Evolutionary conservation across 768 basidiomycete species (phyloP).

Genomic region (Podaxis mareebaensis): DNA sequence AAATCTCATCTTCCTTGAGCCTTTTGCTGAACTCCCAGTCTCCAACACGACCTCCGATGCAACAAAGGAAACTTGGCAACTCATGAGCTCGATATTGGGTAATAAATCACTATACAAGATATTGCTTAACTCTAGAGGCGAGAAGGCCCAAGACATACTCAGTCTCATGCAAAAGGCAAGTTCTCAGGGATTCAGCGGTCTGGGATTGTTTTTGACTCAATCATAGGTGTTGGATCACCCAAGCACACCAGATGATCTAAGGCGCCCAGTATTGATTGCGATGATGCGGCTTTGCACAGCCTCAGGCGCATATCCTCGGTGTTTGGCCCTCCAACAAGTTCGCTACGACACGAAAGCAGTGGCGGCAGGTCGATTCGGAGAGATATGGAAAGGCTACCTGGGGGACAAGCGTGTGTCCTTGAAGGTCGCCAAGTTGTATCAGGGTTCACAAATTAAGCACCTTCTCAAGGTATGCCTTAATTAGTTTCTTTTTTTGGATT

Average conservation of each 20-base stretch:
- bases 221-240: neutral
- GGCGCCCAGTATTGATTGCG: neutral
- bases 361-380: slow-evolving; percentile 28
- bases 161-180: neutral
- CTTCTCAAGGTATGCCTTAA: slow-evolving; percentile 24
- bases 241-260: neutral
- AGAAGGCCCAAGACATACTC: neutral
- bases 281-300: slow-evolving; percentile 23
- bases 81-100: neutral
- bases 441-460: slow-evolving; percentile 20
- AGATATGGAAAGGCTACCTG: slow-evolving; percentile 29
- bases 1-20: too few species aligned
- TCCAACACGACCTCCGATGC: neutral
- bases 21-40: neutral
- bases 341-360: slow-evolving; percentile 18
- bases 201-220: neutral
- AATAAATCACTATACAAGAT: neutral
- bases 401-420: slow-evolving; percentile 23
- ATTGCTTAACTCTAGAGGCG: neutral
- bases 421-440: slow-evolving; percentile 27
- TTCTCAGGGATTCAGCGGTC: neutral
- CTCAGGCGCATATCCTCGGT: slow-evolving; percentile 29
- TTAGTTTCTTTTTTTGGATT: neutral
- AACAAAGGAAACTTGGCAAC: neutral
- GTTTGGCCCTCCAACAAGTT: slow-evolving; percentile 23